Evolutionary conservation across 1,284 basidiomycete species (phyloP), one percentile per base, ranked within the genome.

Genomic region (Marasmius sp.): DNA sequence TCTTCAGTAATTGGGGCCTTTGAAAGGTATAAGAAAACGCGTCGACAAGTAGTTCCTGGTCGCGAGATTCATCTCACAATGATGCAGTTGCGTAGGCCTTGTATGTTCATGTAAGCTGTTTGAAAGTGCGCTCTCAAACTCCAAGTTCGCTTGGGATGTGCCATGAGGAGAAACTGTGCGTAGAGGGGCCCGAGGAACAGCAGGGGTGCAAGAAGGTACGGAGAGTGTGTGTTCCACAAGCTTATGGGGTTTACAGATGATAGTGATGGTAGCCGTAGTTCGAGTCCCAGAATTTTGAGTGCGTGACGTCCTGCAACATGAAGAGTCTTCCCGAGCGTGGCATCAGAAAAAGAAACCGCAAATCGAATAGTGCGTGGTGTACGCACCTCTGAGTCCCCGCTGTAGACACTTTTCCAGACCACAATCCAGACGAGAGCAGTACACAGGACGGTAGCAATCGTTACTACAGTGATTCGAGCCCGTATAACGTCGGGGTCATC

Each of bases 1-100:
- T 99, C 97, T 77, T 99, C 97, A 0, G 95, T 95, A 38, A 95
- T 73, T 0, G 97, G 97, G 0, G 87, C 95, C 92, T 96, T 65
- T 0, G 10, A 14, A 9, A 41, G 27, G 22, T 14, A n/a, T 7
- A 34, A 59, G 33, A 20, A 47, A 47, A 47, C 45, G 45, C 45
- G 45, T 47, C 27, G 36, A 54, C 12, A 22, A 58, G 6, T n/a
- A 37, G 33, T 36, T 12, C n/a, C 53, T 27, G 11, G 18, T 7
- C 0, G 47, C 11, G 11, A n/a, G 56, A 55, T 36, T 43, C 16
- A 7, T 61, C 68, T 36, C 38, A 94, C 95, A 36, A 92, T 74
- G 41, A 93, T 67, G 70, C 88, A 95, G 72, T 96, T 98, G 63
- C 97, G 79, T 34, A 89, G 60, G 0, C 89, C 90, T 36, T 79